Percentiles rank a stretch among this genome's conserved stretches.
Conservation (phyloP, 257 asterid genomes). For the Scutellaria galericulata region DNA sequence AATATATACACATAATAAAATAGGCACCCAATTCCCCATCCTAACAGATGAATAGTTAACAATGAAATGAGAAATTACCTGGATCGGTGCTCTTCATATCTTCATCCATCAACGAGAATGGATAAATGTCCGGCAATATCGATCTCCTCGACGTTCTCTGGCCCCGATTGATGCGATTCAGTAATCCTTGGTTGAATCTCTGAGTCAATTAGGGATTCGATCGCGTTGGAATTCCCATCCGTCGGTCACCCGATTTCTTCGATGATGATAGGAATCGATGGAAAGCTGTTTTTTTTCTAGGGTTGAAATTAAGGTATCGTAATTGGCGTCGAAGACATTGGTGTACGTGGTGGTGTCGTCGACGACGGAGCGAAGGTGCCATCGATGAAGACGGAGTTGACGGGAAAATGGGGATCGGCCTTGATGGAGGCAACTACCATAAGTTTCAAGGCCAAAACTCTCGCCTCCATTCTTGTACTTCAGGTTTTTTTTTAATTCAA, state of each 20-base stretch:
- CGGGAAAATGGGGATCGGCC: too few species aligned
- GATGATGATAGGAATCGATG: slow-evolving; percentile 55
- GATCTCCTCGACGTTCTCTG: slow-evolving; percentile 70
- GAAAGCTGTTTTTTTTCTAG: slow-evolving; percentile 71
- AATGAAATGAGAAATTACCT: slow-evolving; percentile 82
- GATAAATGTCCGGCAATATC: slow-evolving; percentile 57
- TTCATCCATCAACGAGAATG: slow-evolving; percentile 68
- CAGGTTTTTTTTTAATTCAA: too few species aligned
- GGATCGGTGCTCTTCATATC: slow-evolving; percentile 71
- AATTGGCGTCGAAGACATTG: too few species aligned
- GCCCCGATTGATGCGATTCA: slow-evolving; percentile 59
- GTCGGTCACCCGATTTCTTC: slow-evolving; percentile 96
- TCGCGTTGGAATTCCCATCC: slow-evolving; percentile 67
- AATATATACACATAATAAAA: too few species aligned
- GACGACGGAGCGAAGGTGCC: too few species aligned
- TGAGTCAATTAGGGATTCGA: slow-evolving; percentile 54
- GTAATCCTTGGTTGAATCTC: slow-evolving; percentile 70
- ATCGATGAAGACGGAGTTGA: too few species aligned
- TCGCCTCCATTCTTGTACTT: too few species aligned
- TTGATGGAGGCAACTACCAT: too few species aligned
- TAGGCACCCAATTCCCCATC: too few species aligned
- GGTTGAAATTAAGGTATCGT: slow-evolving; percentile 72
- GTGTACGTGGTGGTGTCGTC: too few species aligned
- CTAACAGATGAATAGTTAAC: too few species aligned
- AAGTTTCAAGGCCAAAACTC: too few species aligned